Base-by-base conservation (phyloP, 1,284 basidiomycete species). In the Schizophyllum commune region DNA sequence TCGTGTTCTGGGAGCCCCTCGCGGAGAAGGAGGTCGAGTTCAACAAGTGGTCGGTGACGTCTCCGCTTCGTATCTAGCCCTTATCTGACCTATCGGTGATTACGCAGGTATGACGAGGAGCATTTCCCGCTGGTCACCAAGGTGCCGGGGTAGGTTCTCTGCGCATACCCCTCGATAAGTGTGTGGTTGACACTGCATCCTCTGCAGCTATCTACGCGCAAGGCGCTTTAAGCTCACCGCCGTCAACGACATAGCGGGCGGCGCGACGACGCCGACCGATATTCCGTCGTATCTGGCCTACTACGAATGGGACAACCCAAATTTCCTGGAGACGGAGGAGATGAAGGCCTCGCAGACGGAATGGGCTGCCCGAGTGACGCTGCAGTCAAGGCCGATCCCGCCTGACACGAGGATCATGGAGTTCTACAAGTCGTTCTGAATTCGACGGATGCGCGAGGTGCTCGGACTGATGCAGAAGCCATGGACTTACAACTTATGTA, bases 21-120 rank as follows among this genome's bases (percentile, higher is more conserved):
- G 67, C 71, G 9, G 74, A 75, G 34, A 65, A 67, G 8, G 78
- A 79, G 58, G 75, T 74, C 2, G 76, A 77, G 13, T 75, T 79
- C 63, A 75, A 79, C 64, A 70, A 70, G 34, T 75, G 74, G 74
- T 75, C 34, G 9, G 8, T 47, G 27, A 2, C 27, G 27, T 27
- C 27, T 27, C 27, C 27, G 27, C 2, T 27, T 27, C 27, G 27
- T 27, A 27, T 27, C 27, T 2, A 27, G 27, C 27, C 27, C 27
- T 27, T 27, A 27, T 27, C 27, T 27, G 27, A 27, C 27, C 27
- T 27, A 27, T 27, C 27, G 27, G 27, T 27, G 27, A 5, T 27
- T 27, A 27, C 27, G 27, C 27, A 47, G 39, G 39, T 47, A 47
- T 17, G 39, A 47, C 9, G 39, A 47, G 17, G 39, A 47, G 39